Percentiles rank a stretch among this genome's conserved stretches.
phyloP scores from a whole-genome alignment of 495 filamentous ascomycete species.

The Penicillium paradoxum region DNA sequence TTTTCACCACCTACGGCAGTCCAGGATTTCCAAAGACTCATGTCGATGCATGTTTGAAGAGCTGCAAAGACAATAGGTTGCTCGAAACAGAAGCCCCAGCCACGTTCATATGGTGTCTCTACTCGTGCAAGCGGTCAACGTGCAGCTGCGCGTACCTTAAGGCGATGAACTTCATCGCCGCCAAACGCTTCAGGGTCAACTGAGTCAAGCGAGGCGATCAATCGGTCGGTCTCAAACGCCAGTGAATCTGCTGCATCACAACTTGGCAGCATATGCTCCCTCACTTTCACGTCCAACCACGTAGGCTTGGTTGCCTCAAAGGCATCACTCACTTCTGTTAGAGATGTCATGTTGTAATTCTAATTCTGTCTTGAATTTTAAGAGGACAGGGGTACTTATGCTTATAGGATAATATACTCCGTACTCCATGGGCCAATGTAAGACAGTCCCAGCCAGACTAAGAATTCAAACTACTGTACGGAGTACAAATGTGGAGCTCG shows the following conservation, averaged over 20 bases:
- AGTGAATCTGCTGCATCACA: background rate
- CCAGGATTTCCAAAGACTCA: constrained; percentile 27
- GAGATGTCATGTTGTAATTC: background rate
- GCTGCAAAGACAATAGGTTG: constrained; percentile 26
- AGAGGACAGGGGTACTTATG: background rate
- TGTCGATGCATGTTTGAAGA: constrained; percentile 27
- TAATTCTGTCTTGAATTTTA: background rate
- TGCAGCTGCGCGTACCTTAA: constrained; percentile 23
- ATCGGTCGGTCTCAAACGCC: constrained; percentile 8
- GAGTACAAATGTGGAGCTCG: too few relatives aligned
- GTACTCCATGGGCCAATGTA: too few relatives aligned
- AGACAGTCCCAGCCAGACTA: too few relatives aligned
- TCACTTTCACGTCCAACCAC: background rate
- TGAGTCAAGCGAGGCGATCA: constrained; percentile 20
- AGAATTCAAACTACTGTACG: too few relatives aligned
- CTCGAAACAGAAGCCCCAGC: constrained; percentile 29
- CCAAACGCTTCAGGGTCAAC: constrained; percentile 17
- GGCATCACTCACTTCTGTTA: background rate
- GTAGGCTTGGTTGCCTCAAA: background rate
- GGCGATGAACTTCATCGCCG: constrained; percentile 23
- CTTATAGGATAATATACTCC: background rate
- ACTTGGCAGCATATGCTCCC: background rate
- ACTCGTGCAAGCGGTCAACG: constrained; percentile 24
- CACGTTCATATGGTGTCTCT: constrained; percentile 26
- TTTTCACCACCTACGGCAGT: constrained; percentile 23